Evolutionary conservation across 371 early-diverging fungal genomes (phyloP), one percentile per base, ranked within the genome.

Genomic region (Basidiobolus heterosporus): DNA sequence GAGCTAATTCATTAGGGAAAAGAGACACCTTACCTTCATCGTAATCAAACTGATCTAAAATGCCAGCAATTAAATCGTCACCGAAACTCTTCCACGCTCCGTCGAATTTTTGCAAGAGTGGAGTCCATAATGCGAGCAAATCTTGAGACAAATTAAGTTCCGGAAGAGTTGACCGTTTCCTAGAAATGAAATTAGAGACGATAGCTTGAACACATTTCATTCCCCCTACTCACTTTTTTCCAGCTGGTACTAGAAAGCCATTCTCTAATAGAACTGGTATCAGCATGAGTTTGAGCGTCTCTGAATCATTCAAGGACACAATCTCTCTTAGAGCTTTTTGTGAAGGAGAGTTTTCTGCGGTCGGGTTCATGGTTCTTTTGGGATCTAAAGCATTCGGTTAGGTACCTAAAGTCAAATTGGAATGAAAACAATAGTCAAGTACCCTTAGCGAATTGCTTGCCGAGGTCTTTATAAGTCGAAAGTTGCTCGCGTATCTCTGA

Each of bases 211-310:
- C 9, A 20, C 14, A 35, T 2, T 20, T 3, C 13, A 13, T 49
- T 36, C 23, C 14, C n/a, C 9, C 4, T 30, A 20, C 54, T 53
- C 59, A 61, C 64, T 59, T 62, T 55, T 67, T 70, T 3, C 60
- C 56, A 15, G 54, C 46, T n/a, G 70, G 70, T 0, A 66, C 60
- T 24, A 69, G 48, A 19, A 61, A 58, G n/a, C 69, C 69, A 0
- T 52, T 41, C 11, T 60, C 56, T n/a, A 69, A 40, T n/a, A 69
- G 41, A 7, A 62, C 37, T 0, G 65, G 58, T 17, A 69, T 40
- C 41, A 48, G 35, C 11, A 13, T 30, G 23, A 39, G 2, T 4
- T 40, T 23, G 19, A 48, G 23, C n/a, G 41, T 48, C 23, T 48
- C 23, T 14, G 23, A 3, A 19, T 37, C 30, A 22, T 39, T 17